Base-by-base conservation (phyloP, 495 filamentous ascomycete genomes). In the Lineolata rhizophorae region DNA sequence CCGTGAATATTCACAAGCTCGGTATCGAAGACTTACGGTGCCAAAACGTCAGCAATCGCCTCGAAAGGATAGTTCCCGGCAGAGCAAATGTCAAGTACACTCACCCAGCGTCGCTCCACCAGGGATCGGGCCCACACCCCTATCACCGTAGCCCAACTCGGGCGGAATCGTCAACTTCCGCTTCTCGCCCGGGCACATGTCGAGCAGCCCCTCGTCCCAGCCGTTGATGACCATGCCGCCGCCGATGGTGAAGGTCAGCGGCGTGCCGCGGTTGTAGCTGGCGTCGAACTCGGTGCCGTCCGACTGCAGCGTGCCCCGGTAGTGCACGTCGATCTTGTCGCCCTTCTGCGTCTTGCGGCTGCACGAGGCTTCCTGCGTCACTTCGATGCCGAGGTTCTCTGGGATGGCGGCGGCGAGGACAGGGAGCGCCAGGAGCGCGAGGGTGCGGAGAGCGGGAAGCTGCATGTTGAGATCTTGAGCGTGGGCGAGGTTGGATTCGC, bases 401-500 rank as follows among this genome's bases (percentile, higher is more conserved):
- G 83, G 83, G 40, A 84, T 64, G 30, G 81, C 81, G 21, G 85
- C 70, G 25, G 83, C 92, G 37, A 91, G 47, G 31, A 70, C 72
- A 27, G 92, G 56, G 34, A 83, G 83, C 33, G 85, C 63, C 79
- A n/a, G n/a, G n/a, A n/a, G n/a, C n/a, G n/a, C n/a, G n/a, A n/a
- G n/a, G n/a, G n/a, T n/a, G n/a, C n/a, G n/a, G n/a, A n/a, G n/a
- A n/a, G n/a, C n/a, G n/a, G n/a, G n/a, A n/a, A n/a, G n/a, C n/a
- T n/a, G n/a, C n/a, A n/a, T n/a, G n/a, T n/a, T n/a, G n/a, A n/a
- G n/a, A n/a, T n/a, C n/a, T n/a, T n/a, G n/a, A n/a, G n/a, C n/a
- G n/a, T n/a, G n/a, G n/a, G n/a, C n/a, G n/a, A n/a, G n/a, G n/a
- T n/a, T n/a, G n/a, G n/a, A n/a, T n/a, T n/a, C n/a, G n/a, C n/a